Conservation (phyloP, 805 yeast species). For the Danielia reshetovae region DNA sequence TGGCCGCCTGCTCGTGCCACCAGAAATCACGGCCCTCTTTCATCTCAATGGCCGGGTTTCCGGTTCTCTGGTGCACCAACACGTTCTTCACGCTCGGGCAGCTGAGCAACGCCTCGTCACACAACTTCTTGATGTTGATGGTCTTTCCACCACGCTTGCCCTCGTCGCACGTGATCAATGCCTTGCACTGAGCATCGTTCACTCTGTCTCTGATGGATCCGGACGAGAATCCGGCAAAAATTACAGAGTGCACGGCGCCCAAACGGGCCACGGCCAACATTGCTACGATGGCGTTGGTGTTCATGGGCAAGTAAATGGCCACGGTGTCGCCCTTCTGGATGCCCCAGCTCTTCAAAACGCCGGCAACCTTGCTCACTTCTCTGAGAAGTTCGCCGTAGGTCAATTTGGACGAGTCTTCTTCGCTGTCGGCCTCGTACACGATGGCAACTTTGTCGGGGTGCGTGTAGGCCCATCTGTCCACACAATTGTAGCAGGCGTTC, state of each 20-base stretch:
- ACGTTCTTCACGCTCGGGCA: constrained; percentile 69
- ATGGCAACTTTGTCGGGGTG: constrained; percentile 73
- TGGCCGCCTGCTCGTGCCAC: constrained; percentile 70
- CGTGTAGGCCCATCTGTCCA: constrained; percentile 73
- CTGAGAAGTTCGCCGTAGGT: constrained; percentile 70
- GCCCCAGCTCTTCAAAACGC: constrained; percentile 61
- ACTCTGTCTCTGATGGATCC: constrained; percentile 70
- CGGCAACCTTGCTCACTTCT: constrained; percentile 69
- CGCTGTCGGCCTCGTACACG: constrained; percentile 80
- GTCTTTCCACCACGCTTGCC: constrained; percentile 80
- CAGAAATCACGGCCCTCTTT: constrained; percentile 61
- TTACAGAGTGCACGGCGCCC: constrained; percentile 83
- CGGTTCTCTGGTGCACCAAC: constrained; percentile 71
- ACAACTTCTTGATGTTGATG: constrained; percentile 75
- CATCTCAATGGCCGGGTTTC: constrained; percentile 50
- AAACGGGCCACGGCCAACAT: constrained; percentile 74
- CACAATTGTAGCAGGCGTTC: constrained; percentile 78
- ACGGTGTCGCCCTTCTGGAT: constrained; percentile 80
- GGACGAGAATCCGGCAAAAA: constrained; percentile 80
- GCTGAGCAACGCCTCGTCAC: constrained; percentile 69
- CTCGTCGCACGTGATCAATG: constrained; percentile 78
- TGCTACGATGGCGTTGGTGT: constrained; percentile 72
- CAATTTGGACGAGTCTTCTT: constrained; percentile 54
- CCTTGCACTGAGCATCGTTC: constrained; percentile 65
- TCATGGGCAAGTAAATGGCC: constrained; percentile 85